Percentiles rank a stretch among this genome's conserved stretches.
Evolutionary conservation across 345 rosid species (phyloP).

Genomic region (Jatropha curcas): DNA sequence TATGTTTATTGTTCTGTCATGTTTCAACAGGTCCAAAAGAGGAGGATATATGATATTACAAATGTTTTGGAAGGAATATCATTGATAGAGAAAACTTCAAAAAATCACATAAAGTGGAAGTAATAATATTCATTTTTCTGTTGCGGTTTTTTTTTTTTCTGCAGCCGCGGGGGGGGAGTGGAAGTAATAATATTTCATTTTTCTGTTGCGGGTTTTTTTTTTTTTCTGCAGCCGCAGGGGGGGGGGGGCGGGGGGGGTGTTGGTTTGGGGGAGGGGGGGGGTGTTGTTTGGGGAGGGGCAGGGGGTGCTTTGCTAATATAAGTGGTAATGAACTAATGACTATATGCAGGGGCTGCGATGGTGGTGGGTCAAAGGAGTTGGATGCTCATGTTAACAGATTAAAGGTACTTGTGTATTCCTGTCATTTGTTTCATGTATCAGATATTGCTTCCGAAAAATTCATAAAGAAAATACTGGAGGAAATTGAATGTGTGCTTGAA

Average conservation of each 20-base stretch:
- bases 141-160: too few species aligned
- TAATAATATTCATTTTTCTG: slow-evolving; percentile 32
- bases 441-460: not conserved
- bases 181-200: too few species aligned
- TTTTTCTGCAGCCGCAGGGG: too few species aligned
- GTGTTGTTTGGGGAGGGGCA: too few species aligned
- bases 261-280: too few species aligned
- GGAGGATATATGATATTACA: slow-evolving; percentile 87
- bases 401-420: slow-evolving; percentile 40
- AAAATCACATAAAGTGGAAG: slow-evolving; percentile 82
- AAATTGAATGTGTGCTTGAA: not conserved
- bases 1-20: not conserved
- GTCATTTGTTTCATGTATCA: slow-evolving; percentile 4
- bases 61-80: slow-evolving; percentile 85
- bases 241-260: too few species aligned
- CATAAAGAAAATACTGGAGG: not conserved
- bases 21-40: slow-evolving; percentile 66
- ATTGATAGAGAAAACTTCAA: slow-evolving; percentile 77
- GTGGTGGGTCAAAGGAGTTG: slow-evolving; percentile 43
- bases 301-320: slow-evolving; percentile 15
- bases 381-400: slow-evolving; percentile 46
- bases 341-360: slow-evolving; percentile 55
- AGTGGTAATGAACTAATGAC: slow-evolving; percentile 22
- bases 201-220: too few species aligned
- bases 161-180: too few species aligned